phyloP scores from a whole-genome alignment of 139 green algal species.

The Chlamydomonas asymmetrica region DNA sequence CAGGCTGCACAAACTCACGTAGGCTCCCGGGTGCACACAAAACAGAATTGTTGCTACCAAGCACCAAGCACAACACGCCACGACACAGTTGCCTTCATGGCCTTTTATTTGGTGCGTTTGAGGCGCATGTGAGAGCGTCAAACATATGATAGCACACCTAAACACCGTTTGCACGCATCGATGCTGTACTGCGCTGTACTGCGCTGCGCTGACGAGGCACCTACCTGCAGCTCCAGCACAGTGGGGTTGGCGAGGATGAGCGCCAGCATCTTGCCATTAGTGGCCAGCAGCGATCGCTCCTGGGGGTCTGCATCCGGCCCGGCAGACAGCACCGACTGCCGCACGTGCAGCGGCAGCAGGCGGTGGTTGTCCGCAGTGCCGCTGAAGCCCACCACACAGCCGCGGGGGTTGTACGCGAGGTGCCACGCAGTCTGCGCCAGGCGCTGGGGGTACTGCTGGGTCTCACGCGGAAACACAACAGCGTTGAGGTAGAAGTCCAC shows the following conservation, averaged over 20 bases:
- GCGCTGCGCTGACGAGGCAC: background rate
- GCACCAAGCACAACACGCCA: too few relatives aligned
- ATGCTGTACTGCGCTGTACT: background rate
- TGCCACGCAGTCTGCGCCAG: slow-evolving; percentile 57
- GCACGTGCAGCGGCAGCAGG: slow-evolving; percentile 54
- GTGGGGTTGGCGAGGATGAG: slow-evolving; percentile 42
- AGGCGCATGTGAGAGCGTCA: background rate
- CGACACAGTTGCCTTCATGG: too few relatives aligned
- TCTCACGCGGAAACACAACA: slow-evolving; percentile 46
- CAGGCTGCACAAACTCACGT: background rate
- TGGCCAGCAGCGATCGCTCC: slow-evolving; percentile 24
- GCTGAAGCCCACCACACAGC: slow-evolving; percentile 40
- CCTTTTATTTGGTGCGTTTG: too few relatives aligned
- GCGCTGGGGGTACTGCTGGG: slow-evolving; percentile 45
- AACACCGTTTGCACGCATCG: background rate
- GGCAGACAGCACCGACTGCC: too few relatives aligned
- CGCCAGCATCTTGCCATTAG: slow-evolving; percentile 61
- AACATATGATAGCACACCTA: background rate
- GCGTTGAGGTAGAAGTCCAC: slow-evolving; percentile 59
- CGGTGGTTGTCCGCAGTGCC: slow-evolving; percentile 64
- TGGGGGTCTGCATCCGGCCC: background rate
- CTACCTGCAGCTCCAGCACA: background rate
- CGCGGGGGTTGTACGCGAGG: slow-evolving; percentile 46
- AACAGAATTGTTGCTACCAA: too few relatives aligned
- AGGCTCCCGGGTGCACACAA: too few relatives aligned